Percentiles rank a stretch among this genome's conserved stretches.
Evolutionary conservation across 371 early-diverging fungal species (phyloP).

Genomic region (Mucor racemosus): DNA sequence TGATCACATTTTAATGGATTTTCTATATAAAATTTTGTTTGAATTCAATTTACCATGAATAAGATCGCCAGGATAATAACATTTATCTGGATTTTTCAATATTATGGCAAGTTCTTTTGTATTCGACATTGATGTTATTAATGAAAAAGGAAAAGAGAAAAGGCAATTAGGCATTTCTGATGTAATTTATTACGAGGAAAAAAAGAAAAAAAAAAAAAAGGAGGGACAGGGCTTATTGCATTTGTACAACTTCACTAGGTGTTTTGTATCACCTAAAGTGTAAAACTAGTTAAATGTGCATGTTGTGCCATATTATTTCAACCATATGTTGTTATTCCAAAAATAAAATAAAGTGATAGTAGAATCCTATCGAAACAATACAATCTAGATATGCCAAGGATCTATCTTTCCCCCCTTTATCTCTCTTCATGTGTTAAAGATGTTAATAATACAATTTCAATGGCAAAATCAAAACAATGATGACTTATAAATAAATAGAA

Average conservation of each 20-base stretch:
- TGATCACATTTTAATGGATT: background rate
- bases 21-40: too few relatives aligned
- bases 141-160: background rate
- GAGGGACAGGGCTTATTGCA: conserved; percentile 1
- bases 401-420: too few relatives aligned
- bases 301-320: background rate
- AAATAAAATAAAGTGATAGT: background rate
- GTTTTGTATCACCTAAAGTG: too few relatives aligned
- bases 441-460: background rate
- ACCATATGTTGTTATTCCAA: background rate
- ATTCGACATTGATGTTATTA: background rate
- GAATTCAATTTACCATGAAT: conserved; percentile 8
- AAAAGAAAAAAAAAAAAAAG: conserved; percentile 2
- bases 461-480: background rate
- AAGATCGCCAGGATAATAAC: conserved; percentile 22
- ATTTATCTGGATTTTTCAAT: conserved; percentile 7
- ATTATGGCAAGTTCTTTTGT: conserved; percentile 20
- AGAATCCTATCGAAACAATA: background rate
- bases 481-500: background rate
- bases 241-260: background rate
- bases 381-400: background rate
- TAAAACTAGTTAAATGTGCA: too few relatives aligned
- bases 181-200: background rate
- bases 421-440: too few relatives aligned
- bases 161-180: background rate